Evolutionary conservation across 805 yeast genomes (phyloP).

Genomic region (Candida schatavii): DNA sequence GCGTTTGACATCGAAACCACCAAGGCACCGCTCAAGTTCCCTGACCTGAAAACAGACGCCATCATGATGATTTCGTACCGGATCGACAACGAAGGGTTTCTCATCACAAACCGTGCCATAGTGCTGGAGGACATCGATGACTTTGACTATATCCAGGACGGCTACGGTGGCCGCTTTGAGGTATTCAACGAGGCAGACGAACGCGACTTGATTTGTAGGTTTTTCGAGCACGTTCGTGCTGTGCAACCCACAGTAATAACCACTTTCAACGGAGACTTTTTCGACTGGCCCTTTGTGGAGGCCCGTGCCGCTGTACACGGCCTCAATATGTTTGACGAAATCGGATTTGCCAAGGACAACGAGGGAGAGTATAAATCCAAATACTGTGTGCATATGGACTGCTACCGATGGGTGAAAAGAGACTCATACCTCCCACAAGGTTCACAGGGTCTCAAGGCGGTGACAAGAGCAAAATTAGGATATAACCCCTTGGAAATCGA

Average conservation of each 20-base stretch:
- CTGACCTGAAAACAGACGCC: constrained; percentile 86
- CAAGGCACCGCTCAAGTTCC: constrained; percentile 92
- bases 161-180: constrained; percentile 85
- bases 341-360: constrained; percentile 85
- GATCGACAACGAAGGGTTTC: constrained; percentile 96
- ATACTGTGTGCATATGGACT: constrained; percentile 95
- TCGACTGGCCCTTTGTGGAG: constrained; percentile 99
- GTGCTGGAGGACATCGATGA: constrained; percentile 94
- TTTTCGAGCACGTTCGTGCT: constrained; percentile 89
- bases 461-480: constrained; percentile 91
- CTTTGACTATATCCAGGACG: constrained; percentile 95
- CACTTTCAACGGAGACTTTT: constrained; percentile 96
- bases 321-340: constrained; percentile 83
- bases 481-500: constrained; percentile 95
- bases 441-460: constrained; percentile 96
- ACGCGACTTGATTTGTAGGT: constrained; percentile 64
- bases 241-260: constrained; percentile 94
- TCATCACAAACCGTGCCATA: constrained; percentile 92
- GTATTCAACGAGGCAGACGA: constrained; percentile 90
- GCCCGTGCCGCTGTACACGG: constrained; percentile 82
- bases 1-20: constrained; percentile 99
- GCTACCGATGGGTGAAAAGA: constrained; percentile 96
- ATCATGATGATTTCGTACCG: constrained; percentile 99
- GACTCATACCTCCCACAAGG: constrained; percentile 98
- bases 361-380: constrained; percentile 93